Base-by-base conservation (phyloP, 1,284 basidiomycete species). In the Sphaerobolus stellatus region DNA sequence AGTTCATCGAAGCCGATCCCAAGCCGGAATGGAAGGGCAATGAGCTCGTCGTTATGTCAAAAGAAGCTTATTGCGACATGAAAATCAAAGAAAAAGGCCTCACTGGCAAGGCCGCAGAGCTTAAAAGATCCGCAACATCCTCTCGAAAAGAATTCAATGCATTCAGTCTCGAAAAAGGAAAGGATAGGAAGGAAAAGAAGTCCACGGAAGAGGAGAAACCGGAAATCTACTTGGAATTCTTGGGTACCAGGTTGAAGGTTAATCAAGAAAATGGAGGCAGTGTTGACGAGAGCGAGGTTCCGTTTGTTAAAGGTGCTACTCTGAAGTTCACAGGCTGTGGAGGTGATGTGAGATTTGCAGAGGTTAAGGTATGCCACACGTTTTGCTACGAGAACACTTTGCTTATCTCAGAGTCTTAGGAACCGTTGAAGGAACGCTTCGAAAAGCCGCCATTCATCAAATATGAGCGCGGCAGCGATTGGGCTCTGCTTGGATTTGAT, bases 1-100 rank as follows among this genome's bases (percentile, higher is more conserved):
- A 79, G 27, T 97, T 98, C 77, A 75, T 98, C 45, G 84, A 79
- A 25, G 82, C 86, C 2, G 87, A 91, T 50, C 84, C 86, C 2
- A 90, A 90, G 71, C 93, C 89, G 3, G 76, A 82, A 28, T 96
- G 84, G 80, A 75, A 88, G 13, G 88, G 81, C 22, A 76, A 81
- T 34, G 86, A 92, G 61, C 79, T 98, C 40, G 66, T 90, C 44
- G 83, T 82, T 65, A 97, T 98, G 94, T 80, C 88, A 64, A 97
- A 97, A 68, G 87, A 89, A 59, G 92, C 79, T 6, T 99, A 98
- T 71, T 93, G 94, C 66, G 84, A 92, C 61, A 96, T 95, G 93
- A 99, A 98, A 76, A 92, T 95, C 73, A 90, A 92, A 73, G 95
- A 98, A 75, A 97, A 98, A 73, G 94, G 94, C 8, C 75, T 91